These are phyloP conservation scores for Epichloe uncinata DNA, from an alignment of 2,329 filamentous ascomycete genomes.

Conservation along the genomic window DNA sequence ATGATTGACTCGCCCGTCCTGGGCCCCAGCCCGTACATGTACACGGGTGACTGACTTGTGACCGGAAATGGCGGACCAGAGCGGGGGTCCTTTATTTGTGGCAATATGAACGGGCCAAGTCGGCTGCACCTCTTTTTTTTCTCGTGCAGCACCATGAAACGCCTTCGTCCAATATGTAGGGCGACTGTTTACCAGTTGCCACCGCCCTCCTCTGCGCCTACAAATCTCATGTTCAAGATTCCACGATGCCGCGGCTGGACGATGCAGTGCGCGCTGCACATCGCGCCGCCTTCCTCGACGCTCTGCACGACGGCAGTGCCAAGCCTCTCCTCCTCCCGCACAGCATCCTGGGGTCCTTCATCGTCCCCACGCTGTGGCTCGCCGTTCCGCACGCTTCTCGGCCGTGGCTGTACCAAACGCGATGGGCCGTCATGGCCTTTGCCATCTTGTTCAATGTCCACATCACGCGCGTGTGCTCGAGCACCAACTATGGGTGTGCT, in stretches of 20 bases:
- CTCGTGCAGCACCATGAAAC: no score
- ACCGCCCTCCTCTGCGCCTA: no score
- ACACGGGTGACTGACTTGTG: no score
- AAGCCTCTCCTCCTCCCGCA: constrained; percentile 41
- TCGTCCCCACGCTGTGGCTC: constrained; percentile 42
- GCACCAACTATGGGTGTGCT: constrained; percentile 35
- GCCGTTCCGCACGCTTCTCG: constrained; percentile 38
- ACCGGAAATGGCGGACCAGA: not conserved
- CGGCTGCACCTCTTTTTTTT: no score
- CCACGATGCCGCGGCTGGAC: constrained; percentile 9
- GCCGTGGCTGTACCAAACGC: constrained; percentile 34
- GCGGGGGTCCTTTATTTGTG: no score
- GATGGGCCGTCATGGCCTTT: constrained; percentile 34
- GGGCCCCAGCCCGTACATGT: constrained; percentile 38
- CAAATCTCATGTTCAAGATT: no score
- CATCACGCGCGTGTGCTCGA: constrained; percentile 29
- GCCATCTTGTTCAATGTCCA: constrained; percentile 30
- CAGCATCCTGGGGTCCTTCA: constrained; percentile 30
- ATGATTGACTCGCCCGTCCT: constrained; percentile 3
- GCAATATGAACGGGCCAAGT: no score
- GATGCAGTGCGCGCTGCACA: constrained; percentile 20
- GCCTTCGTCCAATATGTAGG: no score
- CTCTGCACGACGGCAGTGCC: constrained; percentile 24
- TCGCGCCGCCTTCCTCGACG: constrained; percentile 22
- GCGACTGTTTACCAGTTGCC: no score